phyloP scores from a whole-genome alignment of 495 filamentous ascomycete species.

The Bacidia rubella region DNA sequence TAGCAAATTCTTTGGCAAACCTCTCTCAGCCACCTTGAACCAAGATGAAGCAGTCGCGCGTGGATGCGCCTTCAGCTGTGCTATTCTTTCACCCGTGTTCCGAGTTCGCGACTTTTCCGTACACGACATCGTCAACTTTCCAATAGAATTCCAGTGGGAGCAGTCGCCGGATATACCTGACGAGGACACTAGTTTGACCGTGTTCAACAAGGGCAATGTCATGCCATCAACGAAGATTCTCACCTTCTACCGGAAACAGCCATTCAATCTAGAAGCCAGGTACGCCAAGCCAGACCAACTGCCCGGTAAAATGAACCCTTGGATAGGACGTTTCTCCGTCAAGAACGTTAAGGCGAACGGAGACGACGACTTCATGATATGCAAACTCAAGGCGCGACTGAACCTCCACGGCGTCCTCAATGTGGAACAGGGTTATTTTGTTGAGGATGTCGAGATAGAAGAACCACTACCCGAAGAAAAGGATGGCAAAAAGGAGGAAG shows the following conservation, averaged over 20 bases:
- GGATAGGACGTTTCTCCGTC: slow-evolving; percentile 92
- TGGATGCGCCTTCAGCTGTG: slow-evolving; percentile 94
- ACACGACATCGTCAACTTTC: slow-evolving; percentile 94
- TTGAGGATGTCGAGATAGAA: slow-evolving; percentile 96
- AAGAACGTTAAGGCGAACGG: slow-evolving; percentile 76
- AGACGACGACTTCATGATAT: slow-evolving; percentile 95
- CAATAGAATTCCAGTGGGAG: slow-evolving; percentile 99
- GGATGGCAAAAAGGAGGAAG: slow-evolving; percentile 26
- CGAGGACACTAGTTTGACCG: slow-evolving; percentile 92
- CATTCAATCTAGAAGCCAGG: slow-evolving; percentile 90
- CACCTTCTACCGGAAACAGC: slow-evolving; percentile 96
- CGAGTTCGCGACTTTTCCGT: slow-evolving; percentile 95
- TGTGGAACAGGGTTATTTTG: slow-evolving; percentile 92
- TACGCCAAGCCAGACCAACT: slow-evolving; percentile 78
- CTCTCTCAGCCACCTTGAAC: slow-evolving; percentile 91
- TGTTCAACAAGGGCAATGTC: slow-evolving; percentile 95
- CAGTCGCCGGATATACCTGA: slow-evolving; percentile 97
- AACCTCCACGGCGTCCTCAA: slow-evolving; percentile 96
- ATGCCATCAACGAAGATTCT: slow-evolving; percentile 99
- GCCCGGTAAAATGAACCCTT: slow-evolving; percentile 84
- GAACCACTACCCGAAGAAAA: slow-evolving; percentile 59
- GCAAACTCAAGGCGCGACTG: slow-evolving; percentile 96
- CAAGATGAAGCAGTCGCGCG: slow-evolving; percentile 95
- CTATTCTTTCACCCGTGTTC: slow-evolving; percentile 95
- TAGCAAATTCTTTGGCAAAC: slow-evolving; percentile 80